Conservation (phyloP, 2,329 filamentous ascomycete species). For the Coniella lustricola region DNA sequence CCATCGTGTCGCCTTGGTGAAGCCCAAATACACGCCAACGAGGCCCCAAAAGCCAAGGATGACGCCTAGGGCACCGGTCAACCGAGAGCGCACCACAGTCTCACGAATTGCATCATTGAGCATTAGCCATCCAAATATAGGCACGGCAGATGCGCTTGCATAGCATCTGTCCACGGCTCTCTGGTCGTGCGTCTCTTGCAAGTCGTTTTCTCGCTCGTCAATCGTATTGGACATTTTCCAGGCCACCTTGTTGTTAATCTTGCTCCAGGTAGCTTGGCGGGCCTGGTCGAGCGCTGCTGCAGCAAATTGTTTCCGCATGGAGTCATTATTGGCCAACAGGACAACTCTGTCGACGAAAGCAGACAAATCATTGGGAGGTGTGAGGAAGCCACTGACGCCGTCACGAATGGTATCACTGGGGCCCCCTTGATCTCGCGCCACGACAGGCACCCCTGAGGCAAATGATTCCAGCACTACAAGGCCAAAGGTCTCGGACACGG, state of each 20-base stretch:
- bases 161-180: not conserved
- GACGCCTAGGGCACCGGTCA: conserved; percentile 38
- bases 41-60: conserved; percentile 43
- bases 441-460: conserved; percentile 62
- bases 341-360: conserved; percentile 49
- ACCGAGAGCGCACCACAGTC: conserved; percentile 35
- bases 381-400: conserved; percentile 52
- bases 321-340: conserved; percentile 38
- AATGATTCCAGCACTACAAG: conserved; percentile 65
- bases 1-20: conserved; percentile 39
- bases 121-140: conserved; percentile 38
- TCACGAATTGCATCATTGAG: conserved; percentile 34
- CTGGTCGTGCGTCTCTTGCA: conserved; percentile 15
- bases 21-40: conserved; percentile 41
- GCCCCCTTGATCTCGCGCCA: conserved; percentile 62
- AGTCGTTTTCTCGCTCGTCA: conserved; percentile 34
- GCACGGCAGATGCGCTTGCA: conserved; percentile 17
- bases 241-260: conserved; percentile 63
- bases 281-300: conserved; percentile 46
- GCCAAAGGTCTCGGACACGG: conserved; percentile 65
- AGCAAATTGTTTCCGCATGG: conserved; percentile 39
- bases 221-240: conserved; percentile 54
- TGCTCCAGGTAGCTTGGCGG: conserved; percentile 61
- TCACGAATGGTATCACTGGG: conserved; percentile 60
- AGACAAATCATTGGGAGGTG: conserved; percentile 52